phyloP scores from a whole-genome alignment of 257 asterid species.

The Solanum medicagineum region DNA sequence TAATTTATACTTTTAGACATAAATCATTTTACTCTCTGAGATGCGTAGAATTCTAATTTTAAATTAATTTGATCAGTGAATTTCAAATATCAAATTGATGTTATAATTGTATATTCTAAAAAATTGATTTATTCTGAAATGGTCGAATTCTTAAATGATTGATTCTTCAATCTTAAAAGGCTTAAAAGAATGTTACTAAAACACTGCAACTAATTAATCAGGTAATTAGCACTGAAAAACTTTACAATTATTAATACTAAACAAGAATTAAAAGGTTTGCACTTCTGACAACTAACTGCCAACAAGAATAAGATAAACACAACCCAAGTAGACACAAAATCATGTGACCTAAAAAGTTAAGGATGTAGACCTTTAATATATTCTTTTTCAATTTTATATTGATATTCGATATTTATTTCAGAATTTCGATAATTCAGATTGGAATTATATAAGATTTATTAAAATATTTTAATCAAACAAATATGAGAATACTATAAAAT shows the following conservation, averaged over 20 bases:
- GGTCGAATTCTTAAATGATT: background rate
- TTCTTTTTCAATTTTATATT: background rate
- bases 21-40: background rate
- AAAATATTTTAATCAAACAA: background rate
- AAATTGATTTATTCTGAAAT: background rate
- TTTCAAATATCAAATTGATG: background rate
- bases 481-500: too few relatives aligned
- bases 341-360: slow-evolving; percentile 11
- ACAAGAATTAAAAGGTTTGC: background rate
- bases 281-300: slow-evolving; percentile 12
- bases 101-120: background rate
- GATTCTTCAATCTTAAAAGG: background rate
- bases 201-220: background rate
- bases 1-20: background rate
- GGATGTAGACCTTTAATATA: background rate
- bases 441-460: accelerated
- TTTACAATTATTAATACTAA: background rate
- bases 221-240: background rate
- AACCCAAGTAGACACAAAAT: slow-evolving; percentile 4
- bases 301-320: background rate
- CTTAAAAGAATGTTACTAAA: background rate
- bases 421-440: background rate
- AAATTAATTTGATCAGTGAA: background rate
- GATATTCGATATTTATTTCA: background rate
- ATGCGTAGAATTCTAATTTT: background rate